Evolutionary conservation across 106 monocot species (phyloP), one percentile per base, ranked within the genome.

Genomic region (Allium fistulosum): DNA sequence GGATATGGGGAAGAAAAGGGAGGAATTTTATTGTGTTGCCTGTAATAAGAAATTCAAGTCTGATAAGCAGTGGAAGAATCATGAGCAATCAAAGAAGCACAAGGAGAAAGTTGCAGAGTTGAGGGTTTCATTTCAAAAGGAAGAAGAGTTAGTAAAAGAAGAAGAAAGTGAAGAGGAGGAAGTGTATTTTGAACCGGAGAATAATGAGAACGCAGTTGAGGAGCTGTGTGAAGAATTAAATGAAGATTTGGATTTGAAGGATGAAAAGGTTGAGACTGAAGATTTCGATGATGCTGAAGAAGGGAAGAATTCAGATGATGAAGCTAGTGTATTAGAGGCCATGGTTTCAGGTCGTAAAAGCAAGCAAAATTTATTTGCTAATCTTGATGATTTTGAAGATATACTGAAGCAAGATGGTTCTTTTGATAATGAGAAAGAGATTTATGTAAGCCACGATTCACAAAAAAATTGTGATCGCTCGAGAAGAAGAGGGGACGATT

Each of bases 21-120:
- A 71, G 26, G 92, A 93, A 52, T 78, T 99, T 9, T 93, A 99
- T 74, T 99, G 99, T 55, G 90, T 99, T 14, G 90, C 71, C 15
- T 99, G 99, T 68, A 85, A 74, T 68, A 99, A 94, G 71, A 94
- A 94, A 72, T 94, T 94, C 60, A 94, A 91, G 79, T 94, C 94
- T 1, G 87, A 94, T 67, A 94, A 90, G 83, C 94, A 94, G 70
- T 94, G 94, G 94, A 94, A 88, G 81, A 94, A 94, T 61, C 94
- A 94, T 46, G 94, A 94, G 82, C 94, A 94, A 71, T 99, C 99
- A 2, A 99, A 90, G 83, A 99, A 99, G 73, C 99, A 99, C 57
- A 74, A 47, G 72, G 93, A 91, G 22, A 96, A 88, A 81, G 83
- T 96, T 56, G 80, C 75, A 6, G 91, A 91, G 73, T 66, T 96